These are phyloP conservation scores for Theileria parva DNA, from an alignment of 169 alveolate species.

Conservation along the genomic window DNA sequence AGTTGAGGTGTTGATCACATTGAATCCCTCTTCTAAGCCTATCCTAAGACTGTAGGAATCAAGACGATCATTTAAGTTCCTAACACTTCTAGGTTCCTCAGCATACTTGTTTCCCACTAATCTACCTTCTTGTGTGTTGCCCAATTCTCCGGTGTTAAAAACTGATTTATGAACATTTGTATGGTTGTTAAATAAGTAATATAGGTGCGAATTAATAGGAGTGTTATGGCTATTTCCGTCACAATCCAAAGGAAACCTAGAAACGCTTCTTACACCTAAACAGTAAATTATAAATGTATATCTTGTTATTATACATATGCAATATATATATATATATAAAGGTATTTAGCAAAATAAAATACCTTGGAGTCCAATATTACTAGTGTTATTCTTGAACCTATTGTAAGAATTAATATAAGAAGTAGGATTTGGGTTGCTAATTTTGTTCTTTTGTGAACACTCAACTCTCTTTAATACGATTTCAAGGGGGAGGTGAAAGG, in stretches of 20 bases:
- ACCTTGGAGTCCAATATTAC: not conserved
- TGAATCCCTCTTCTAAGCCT: constrained; percentile 28
- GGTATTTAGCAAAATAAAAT: not conserved
- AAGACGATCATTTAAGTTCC: not conserved
- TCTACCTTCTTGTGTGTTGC: not conserved
- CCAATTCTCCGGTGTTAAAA: not conserved
- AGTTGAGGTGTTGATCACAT: constrained; percentile 23
- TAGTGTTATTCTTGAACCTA: not conserved
- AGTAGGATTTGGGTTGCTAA: not conserved
- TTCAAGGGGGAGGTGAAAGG: constrained; percentile 48
- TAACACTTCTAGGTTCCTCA: constrained; percentile 9
- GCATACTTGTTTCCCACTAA: not conserved
- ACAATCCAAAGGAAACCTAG: not conserved
- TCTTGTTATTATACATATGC: not conserved
- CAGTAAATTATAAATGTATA: not conserved
- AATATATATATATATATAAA: too few relatives aligned
- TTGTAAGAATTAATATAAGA: not conserved
- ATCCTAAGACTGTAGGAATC: constrained; percentile 50
- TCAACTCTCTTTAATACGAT: constrained; percentile 39
- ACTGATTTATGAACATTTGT: not conserved
- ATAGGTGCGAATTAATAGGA: not conserved
- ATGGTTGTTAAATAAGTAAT: not conserved
- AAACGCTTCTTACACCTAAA: not conserved
- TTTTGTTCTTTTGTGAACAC: constrained; percentile 7
- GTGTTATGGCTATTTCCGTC: not conserved